Percentiles rank a stretch among this genome's conserved stretches.
Evolutionary conservation across 208 protist species (phyloP).

Genomic region (Angomonas ambiguus): DNA sequence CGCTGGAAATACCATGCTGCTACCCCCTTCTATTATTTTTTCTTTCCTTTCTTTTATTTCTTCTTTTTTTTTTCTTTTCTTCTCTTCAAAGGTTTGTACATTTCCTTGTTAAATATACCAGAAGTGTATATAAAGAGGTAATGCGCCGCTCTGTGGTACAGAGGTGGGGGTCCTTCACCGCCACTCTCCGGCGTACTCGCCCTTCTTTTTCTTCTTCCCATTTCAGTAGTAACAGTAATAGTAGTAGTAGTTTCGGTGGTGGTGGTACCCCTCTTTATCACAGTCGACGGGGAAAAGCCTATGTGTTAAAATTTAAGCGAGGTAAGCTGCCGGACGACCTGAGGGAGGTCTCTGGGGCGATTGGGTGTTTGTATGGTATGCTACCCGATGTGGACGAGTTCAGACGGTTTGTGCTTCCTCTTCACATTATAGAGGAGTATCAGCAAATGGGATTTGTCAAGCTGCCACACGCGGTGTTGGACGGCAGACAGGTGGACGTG

Average conservation of each 20-base stretch:
- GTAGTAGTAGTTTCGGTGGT: no score
- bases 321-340: constrained; percentile 74
- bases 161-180: background rate
- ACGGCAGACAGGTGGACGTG: constrained; percentile 67
- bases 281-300: constrained; percentile 47
- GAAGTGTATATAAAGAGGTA: no score
- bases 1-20: background rate
- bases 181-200: no score
- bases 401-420: constrained; percentile 65
- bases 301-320: constrained; percentile 75
- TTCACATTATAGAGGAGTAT: constrained; percentile 56
- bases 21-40: background rate
- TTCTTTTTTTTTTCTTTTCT: constrained; percentile 8
- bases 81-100: constrained; percentile 10
- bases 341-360: constrained; percentile 75
- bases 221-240: no score
- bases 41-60: background rate
- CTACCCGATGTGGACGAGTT: constrained; percentile 86
- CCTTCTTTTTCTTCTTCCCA: no score
- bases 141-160: background rate
- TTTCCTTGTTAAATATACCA: background rate
- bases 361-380: constrained; percentile 78
- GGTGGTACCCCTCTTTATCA: no score
- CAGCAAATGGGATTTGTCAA: constrained; percentile 80
- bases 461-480: constrained; percentile 55